Percentiles rank a stretch among this genome's conserved stretches.
Evolutionary conservation across 192 early-diverging fungal species (phyloP).

Genomic region (Linderina pennispora): DNA sequence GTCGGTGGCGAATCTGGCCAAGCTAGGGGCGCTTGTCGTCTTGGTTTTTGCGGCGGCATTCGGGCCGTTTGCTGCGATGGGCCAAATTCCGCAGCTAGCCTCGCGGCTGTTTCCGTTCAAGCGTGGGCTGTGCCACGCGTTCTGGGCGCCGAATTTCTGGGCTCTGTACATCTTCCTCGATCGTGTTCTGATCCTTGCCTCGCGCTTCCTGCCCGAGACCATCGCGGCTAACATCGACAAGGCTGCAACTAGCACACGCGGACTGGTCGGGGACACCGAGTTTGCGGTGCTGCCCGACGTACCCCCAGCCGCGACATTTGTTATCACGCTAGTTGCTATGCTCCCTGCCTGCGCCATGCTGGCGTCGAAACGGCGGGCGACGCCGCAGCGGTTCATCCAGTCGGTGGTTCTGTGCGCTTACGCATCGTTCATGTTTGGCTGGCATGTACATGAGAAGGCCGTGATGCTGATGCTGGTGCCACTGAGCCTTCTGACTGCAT

Average conservation of each 20-base stretch:
- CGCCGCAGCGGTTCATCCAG: constrained; percentile 58
- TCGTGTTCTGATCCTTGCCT: constrained; percentile 48
- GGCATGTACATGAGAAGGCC: constrained; percentile 99
- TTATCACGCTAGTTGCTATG: constrained; percentile 67
- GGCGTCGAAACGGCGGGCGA: constrained; percentile 46
- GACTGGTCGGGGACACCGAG: constrained; percentile 80
- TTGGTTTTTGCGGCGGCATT: constrained; percentile 74
- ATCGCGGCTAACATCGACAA: background rate
- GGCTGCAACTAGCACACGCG: constrained; percentile 68
- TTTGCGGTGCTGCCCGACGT: constrained; percentile 79
- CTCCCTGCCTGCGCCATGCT: constrained; percentile 33
- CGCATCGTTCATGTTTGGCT: constrained; percentile 89
- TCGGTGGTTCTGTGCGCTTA: constrained; percentile 72
- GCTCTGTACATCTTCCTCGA: constrained; percentile 83
- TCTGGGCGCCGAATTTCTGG: constrained; percentile 98
- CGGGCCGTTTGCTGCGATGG: constrained; percentile 68
- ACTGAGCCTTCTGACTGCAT: constrained; percentile 30
- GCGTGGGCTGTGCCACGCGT: constrained; percentile 93
- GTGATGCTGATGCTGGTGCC: constrained; percentile 64
- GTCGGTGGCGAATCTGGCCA: constrained; percentile 44
- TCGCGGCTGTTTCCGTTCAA: constrained; percentile 91
- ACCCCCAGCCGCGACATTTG: constrained; percentile 60
- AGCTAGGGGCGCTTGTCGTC: constrained; percentile 58
- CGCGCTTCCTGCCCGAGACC: background rate
- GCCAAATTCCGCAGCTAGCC: constrained; percentile 71